phyloP scores from a whole-genome alignment of 208 protist species.

The Phytomonas sp. region DNA sequence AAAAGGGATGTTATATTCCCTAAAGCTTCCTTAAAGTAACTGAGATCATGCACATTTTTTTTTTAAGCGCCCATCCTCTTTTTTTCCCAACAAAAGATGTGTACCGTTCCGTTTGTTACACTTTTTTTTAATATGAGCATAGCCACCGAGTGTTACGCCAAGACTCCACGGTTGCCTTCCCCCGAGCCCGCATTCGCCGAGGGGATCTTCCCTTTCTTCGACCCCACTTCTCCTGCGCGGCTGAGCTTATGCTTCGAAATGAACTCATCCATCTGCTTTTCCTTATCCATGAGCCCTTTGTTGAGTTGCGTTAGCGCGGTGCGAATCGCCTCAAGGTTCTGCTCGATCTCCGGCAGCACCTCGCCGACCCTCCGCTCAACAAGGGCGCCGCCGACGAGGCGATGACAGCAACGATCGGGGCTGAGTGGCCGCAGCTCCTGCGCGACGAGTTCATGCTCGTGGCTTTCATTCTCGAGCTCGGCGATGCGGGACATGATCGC shows the following conservation, averaged over 20 bases:
- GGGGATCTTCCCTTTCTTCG: conserved; percentile 18
- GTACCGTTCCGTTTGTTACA: not conserved
- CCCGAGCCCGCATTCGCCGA: conserved; percentile 16
- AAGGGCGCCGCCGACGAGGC: conserved; percentile 92
- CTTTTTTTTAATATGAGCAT: not conserved
- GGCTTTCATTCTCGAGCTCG: conserved; percentile 81
- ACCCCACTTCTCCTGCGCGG: conserved; percentile 20
- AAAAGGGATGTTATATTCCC: not conserved
- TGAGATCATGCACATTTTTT: not conserved
- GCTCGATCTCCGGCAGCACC: conserved; percentile 91
- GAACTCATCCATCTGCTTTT: conserved; percentile 85
- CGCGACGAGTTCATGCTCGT: conserved; percentile 89
- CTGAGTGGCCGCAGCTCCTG: conserved; percentile 80
- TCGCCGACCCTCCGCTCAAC: conserved; percentile 93
- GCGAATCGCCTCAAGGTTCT: conserved; percentile 76
- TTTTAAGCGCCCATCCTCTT: not conserved
- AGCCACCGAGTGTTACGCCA: conserved; percentile 28
- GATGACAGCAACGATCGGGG: conserved; percentile 88
- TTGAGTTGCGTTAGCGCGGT: conserved; percentile 64
- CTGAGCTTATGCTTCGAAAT: conserved; percentile 67
- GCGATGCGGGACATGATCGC: conserved; percentile 78
- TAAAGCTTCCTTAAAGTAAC: conserved; percentile 1
- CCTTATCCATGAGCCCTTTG: conserved; percentile 66
- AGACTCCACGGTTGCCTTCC: conserved; percentile 46
- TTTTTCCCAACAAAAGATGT: not conserved